These are phyloP conservation scores for Talaromyces ruber DNA, from an alignment of 495 filamentous ascomycete species.

Conservation along the genomic window DNA sequence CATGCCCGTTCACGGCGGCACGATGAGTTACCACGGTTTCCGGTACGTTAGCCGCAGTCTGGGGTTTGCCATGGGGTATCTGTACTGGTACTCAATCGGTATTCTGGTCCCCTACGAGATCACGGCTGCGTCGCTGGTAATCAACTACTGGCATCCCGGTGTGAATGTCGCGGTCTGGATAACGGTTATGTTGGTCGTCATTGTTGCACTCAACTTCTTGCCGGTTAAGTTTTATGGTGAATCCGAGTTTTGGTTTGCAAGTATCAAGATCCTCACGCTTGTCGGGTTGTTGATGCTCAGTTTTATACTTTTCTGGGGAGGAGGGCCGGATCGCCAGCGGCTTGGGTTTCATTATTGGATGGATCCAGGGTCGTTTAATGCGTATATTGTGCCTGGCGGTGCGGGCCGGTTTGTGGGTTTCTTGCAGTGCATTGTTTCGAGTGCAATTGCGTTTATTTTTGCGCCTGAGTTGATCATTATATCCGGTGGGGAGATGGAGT, in stretches of 20 bases:
- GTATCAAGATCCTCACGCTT: constrained; percentile 68
- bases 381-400: constrained; percentile 31
- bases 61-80: constrained; percentile 62
- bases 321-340: constrained; percentile 49
- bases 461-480: constrained; percentile 66
- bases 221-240: constrained; percentile 63
- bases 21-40: constrained; percentile 48
- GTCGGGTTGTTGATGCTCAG: constrained; percentile 59
- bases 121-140: constrained; percentile 57
- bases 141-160: constrained; percentile 57
- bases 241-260: constrained; percentile 66
- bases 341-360: constrained; percentile 69
- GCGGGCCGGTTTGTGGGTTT: constrained; percentile 35
- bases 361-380: constrained; percentile 57
- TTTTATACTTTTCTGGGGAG: constrained; percentile 60
- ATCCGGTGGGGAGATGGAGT: constrained; percentile 71
- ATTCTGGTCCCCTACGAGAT: constrained; percentile 64
- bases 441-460: constrained; percentile 40
- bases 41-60: constrained; percentile 60
- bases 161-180: constrained; percentile 59
- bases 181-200: constrained; percentile 57
- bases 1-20: constrained; percentile 50
- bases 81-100: constrained; percentile 52
- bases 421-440: constrained; percentile 29
- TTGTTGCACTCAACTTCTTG: constrained; percentile 58